Evolutionary conservation across 106 monocot species (phyloP), one percentile per base, ranked within the genome.

Genomic region (Xerophyta viscosa): DNA sequence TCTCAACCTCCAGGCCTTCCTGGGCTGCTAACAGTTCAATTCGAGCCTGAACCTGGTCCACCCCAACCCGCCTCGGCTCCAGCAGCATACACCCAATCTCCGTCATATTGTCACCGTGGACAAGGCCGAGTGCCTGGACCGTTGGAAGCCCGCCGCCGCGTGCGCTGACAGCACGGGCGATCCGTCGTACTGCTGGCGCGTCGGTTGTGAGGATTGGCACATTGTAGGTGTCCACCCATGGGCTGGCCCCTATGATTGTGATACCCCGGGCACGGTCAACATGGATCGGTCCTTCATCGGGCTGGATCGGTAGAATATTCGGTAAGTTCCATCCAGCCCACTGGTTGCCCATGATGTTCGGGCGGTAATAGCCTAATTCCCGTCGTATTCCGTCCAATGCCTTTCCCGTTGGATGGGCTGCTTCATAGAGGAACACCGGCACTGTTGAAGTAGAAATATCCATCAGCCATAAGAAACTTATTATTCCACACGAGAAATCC

Each of bases 181-280:
- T 60, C 52, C 59, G 48, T 26, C 61, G 27, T 7, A 50, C 69
- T 6, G 31, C 24, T 3, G 29, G 39, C 23, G 61, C 52, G 13
- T 69, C 69, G 1, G 53, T 61, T 13, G 69, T 52, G 43, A 60
- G n/a, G 24, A 61, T 7, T 3, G 74, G 83, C 66, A 78, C 70
- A 29, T 83, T 78, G 59, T 70, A 83, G 51, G 22, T 78, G 20
- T 58, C 66, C 13, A 78, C 58, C 69, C 73, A 83, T 1, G 55
- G 64, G 27, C 69, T 65, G 18, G 74, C 22, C 13, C 83, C 78
- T 9, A 83, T 67, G 11, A 74, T 54, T 3, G 61, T 48, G 6
- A 71, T 62, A 1, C 78, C 83, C 37, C 49, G 62, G 15, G 69
- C 48, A 8, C 15, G 61, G 29, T 46, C 49, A 4, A 66, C 56